Evolutionary conservation across 2,329 filamentous ascomycete genomes (phyloP), one percentile per base, ranked within the genome.

Genomic region (Aspergillus brunneoviolaceus): DNA sequence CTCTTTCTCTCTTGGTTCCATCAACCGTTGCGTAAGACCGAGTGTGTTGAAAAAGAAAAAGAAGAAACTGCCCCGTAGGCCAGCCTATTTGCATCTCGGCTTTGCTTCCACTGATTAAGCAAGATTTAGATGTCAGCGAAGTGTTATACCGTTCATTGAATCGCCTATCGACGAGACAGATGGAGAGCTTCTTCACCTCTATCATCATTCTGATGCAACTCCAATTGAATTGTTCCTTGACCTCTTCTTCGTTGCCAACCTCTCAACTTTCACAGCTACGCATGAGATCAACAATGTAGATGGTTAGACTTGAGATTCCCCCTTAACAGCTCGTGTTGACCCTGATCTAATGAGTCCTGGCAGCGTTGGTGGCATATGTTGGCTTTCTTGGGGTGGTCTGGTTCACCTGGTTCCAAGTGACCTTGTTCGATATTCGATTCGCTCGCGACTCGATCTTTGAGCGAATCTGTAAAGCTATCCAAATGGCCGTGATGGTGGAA

Each of bases 351-450:
- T 60, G 25, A 55, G 21, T 5, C 19, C 33, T 42, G 27, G 27
- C 52, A 79, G 77, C 72, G 55, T 60, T 81, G 14, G 72, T 71
- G 51, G 74, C 80, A 39, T 82, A 85, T 67, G 75, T 84, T 55
- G 76, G 84, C 48, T 85, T 83, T 70, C 80, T 86, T 67, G 73
- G 82, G 23, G 77, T 89, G 19, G 76, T 89, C 5, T 89, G 87
- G 87, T 83, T 87, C 60, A 88, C 85, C n/a, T 89, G 87, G 87
- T 81, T 88, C 39, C 79, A 87, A 60, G 83, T 86, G 25, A 82
- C 82, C 7, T 74, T 89, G 1, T 88, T 86, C 70, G 87, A 90
- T 71, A 83, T 89, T 39, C 85, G 87, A 0, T 89, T 88, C 69
- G 82, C 84, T 1, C 80, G 84, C 25, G 87, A 90, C 71, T 86